phyloP scores from a whole-genome alignment of 2,329 filamentous ascomycete species.

The Cladobotryum protrusum region DNA sequence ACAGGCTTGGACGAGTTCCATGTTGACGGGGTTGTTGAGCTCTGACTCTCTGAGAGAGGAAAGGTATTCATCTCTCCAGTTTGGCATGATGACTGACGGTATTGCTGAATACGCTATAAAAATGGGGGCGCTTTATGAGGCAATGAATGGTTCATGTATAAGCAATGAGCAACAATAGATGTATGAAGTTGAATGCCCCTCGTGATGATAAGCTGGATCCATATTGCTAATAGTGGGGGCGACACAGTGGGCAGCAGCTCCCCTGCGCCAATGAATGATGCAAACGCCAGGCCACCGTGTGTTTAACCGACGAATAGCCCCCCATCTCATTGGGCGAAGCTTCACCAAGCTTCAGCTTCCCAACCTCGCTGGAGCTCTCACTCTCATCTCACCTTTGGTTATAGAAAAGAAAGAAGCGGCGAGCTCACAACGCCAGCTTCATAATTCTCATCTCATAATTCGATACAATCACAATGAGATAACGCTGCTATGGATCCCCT shows the following conservation, averaged over 20 bases:
- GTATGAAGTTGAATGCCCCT: neutral
- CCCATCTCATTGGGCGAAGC: slow-evolving; percentile 9
- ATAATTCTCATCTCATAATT: neutral
- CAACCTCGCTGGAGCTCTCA: neutral
- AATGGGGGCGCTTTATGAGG: too few species aligned
- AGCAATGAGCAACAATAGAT: too few species aligned
- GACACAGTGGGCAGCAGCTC: too few species aligned
- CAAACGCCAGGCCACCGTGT: neutral
- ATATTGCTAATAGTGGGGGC: neutral
- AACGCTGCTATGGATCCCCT: slow-evolving; percentile 45
- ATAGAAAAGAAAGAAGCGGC: too few species aligned
- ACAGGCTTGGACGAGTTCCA: slow-evolving; percentile 75
- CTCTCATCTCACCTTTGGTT: neutral
- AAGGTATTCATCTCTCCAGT: slow-evolving; percentile 79
- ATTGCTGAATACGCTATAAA: neutral
- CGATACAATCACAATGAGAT: slow-evolving; percentile 24
- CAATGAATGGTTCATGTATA: neutral
- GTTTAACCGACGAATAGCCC: slow-evolving; percentile 29
- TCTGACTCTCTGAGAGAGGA: slow-evolving; percentile 67
- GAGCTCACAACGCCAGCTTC: neutral
- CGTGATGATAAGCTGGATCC: too few species aligned
- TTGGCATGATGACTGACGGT: slow-evolving; percentile 40
- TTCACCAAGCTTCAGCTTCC: slow-evolving; percentile 1
- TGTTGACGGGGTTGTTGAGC: slow-evolving; percentile 55
- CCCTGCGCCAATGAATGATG: neutral